Evolutionary conservation across 352 stramenopile species (phyloP), one percentile per base, ranked within the genome.

Genomic region (Phytophthora pisi): DNA sequence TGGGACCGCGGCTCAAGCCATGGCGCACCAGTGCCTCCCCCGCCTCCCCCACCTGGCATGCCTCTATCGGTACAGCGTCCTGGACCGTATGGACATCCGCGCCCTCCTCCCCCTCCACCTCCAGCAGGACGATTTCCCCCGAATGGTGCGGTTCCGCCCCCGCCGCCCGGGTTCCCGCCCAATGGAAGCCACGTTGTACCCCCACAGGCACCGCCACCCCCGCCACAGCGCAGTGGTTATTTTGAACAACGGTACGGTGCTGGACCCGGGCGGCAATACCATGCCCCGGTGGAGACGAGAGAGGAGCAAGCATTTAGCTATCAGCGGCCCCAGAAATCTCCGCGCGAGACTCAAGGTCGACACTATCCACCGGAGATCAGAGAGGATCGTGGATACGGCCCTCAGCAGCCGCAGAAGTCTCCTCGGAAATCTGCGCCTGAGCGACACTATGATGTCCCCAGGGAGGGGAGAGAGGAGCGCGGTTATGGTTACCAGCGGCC

Each of bases 401-500:
- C 47, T 52, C 50, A 66, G 23, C 58, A 20, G 20, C 13, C 15
- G 6, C 28, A 54, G 11, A 54, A 30, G 18, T 55, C 56, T 46
- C 40, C 50, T 11, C 61, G 34, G 18, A 26, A 51, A 2, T 36
- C 24, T 43, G 26, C 11, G 8, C 23, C 64, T 52, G 46, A 45
- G 7, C 58, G 63, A 18, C 52, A 55, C 9, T 66, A 65, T 53
- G 20, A 24, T 18, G 31, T 36, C 23, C 15, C 24, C 4, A 31
- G 15, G 2, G 70, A 78, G 52, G 58, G 42, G 8, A 61, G 62
- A 64, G 69, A 67, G 58, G 69, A 70, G 34, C 69, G 69, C 40
- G 59, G 64, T 26, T 77, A 77, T 13, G 43, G 30, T 24, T n/a
- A 40, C 38, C 57, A 65, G 16, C 53, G 47, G 38, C 24, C 40